Base-by-base conservation (phyloP, 768 basidiomycete species). In the Rhodotorula paludigena region DNA sequence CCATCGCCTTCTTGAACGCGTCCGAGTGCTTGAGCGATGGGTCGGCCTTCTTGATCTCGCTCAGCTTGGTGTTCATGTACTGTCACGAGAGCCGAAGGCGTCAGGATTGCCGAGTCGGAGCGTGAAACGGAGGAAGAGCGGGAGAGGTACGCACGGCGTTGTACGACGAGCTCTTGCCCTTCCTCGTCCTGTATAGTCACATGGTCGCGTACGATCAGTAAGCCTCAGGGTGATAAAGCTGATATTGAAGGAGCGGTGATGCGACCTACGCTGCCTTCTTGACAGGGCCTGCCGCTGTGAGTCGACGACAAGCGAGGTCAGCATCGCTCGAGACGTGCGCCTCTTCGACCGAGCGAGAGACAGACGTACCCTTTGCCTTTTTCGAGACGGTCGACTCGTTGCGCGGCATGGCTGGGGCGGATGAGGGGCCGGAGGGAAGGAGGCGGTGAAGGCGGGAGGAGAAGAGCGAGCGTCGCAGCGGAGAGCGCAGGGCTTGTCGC, bases 61-160 rank as follows among this genome's bases (percentile, higher is more conserved):
- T 45, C 16, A 68, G 39, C 23, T 59, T 60, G 20, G 61, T 28
- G 47, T 60, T 63, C 67, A 68, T 64, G 58, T 68, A 68, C 67
- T 68, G 57, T 9, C 3, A 3, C 2, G 42, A 23, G 15, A 6
- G 33, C 18, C 39, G 18, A 15, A 11, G 25, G 41, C 15, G 45
- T 21, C 25, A 42, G 41, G 18, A 39, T 20, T 18, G 42, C 12
- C 9, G 3, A 32, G 30, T 10, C 1, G 41, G 2, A 18, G 23
- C n/a, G 10, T 2, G 57, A 28, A 25, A 36, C 33, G 30, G 35
- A 36, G 41, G 42, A 54, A 35, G 14, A 33, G 14, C 1, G 54
- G 36, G 52, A 33, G 32, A 8, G 2, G 38, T 23, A 36, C 67
- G 30, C 9, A 64, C 67, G 57, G 55, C 61, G 47, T 63, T 68